Evolutionary conservation across 495 filamentous ascomycete genomes (phyloP).

Genomic region (Neurospora sp.): DNA sequence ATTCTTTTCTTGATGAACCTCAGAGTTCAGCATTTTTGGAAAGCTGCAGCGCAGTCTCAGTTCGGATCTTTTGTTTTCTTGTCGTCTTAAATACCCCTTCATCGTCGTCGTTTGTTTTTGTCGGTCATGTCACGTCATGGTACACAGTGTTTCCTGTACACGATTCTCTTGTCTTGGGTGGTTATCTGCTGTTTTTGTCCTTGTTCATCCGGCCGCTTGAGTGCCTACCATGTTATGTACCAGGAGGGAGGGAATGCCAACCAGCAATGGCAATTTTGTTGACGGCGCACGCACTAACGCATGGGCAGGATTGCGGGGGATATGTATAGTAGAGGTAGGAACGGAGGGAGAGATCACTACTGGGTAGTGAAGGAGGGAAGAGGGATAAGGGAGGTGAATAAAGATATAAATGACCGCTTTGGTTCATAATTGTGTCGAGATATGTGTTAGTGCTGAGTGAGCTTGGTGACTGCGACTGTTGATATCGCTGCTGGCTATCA

Average conservation of each 20-base stretch:
- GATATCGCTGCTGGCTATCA: neutral
- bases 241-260: neutral
- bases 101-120: neutral
- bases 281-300: neutral
- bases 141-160: neutral
- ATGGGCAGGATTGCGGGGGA: neutral
- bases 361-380: neutral
- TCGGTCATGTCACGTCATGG: neutral
- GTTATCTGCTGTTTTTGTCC: neutral
- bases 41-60: slow-evolving; percentile 7
- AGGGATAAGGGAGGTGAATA: neutral
- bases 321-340: neutral
- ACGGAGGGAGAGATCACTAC: neutral
- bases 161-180: neutral
- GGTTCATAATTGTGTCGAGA: neutral
- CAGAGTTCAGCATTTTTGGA: neutral
- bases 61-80: neutral
- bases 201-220: neutral
- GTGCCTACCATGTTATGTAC: neutral
- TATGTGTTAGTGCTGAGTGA: neutral
- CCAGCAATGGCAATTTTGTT: neutral
- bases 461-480: neutral
- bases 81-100: neutral
- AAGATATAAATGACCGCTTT: neutral
- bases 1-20: neutral